Conservation (phyloP, 1,139 yeast species). For the Geotrichum histeridarum region DNA sequence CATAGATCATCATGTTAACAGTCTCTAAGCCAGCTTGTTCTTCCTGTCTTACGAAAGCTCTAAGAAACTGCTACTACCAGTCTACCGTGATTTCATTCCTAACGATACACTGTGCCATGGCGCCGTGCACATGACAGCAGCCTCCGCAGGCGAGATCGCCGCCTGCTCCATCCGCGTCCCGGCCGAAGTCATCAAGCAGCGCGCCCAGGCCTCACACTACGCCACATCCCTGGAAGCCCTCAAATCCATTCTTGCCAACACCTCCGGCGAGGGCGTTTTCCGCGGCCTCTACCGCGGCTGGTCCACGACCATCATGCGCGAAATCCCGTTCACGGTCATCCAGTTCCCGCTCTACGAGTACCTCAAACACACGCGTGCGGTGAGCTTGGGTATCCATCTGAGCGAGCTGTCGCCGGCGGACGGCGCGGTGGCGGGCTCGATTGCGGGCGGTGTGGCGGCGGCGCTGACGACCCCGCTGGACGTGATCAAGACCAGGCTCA, state of each 20-base stretch:
- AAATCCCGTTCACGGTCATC: slow-evolving; percentile 90
- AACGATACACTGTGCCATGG: slow-evolving; percentile 41
- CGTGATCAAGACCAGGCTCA: slow-evolving; percentile 83
- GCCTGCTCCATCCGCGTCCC: slow-evolving; percentile 96
- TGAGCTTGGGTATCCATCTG: slow-evolving; percentile 32
- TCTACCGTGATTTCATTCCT: slow-evolving; percentile 29
- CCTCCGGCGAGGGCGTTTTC: slow-evolving; percentile 70
- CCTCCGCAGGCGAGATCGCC: slow-evolving; percentile 83
- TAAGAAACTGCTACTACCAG: slow-evolving; percentile 53
- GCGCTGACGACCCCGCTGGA: slow-evolving; percentile 92
- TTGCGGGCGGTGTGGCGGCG: slow-evolving; percentile 94
- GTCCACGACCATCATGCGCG: slow-evolving; percentile 86
- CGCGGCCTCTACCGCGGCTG: slow-evolving; percentile 88
- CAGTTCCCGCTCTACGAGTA: slow-evolving; percentile 92
- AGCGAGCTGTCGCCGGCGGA: slow-evolving; percentile 53
- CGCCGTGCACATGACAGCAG: slow-evolving; percentile 71
- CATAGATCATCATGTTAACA: not conserved
- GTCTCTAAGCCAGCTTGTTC: slow-evolving; percentile 66
- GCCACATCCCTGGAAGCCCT: slow-evolving; percentile 64
- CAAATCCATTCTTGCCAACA: slow-evolving; percentile 51
- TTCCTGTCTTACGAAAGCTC: slow-evolving; percentile 82
- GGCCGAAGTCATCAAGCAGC: slow-evolving; percentile 90
- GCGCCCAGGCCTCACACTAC: slow-evolving; percentile 74
- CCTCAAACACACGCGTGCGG: slow-evolving; percentile 50
- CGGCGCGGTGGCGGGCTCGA: slow-evolving; percentile 91